Conservation (phyloP, 768 basidiomycete species). For the Omphalotus guepiniiformis region DNA sequence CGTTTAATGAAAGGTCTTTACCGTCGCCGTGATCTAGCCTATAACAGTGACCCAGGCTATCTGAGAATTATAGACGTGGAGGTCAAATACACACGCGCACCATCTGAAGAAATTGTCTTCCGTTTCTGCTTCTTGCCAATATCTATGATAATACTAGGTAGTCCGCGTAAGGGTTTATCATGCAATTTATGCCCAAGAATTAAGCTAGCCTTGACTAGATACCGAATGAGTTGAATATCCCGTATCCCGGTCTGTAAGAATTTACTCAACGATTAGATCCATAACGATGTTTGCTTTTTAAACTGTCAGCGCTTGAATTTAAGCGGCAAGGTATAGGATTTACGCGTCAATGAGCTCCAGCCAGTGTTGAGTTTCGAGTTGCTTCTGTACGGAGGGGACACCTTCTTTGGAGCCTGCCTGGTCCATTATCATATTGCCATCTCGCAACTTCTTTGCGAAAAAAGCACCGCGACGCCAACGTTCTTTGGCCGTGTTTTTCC, state of each 20-base stretch:
- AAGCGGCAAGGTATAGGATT: constrained; percentile 12
- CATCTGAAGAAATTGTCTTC: constrained; percentile 65
- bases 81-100: constrained; percentile 22
- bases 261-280: constrained; percentile 51
- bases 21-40: constrained; percentile 65
- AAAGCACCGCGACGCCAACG: constrained; percentile 47
- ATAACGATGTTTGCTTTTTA: constrained; percentile 52
- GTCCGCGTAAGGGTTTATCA: background rate
- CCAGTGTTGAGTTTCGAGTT: constrained; percentile 59
- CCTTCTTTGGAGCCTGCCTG: constrained; percentile 13
- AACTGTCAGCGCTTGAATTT: background rate
- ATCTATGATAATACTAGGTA: constrained; percentile 53
- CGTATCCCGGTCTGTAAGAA: background rate
- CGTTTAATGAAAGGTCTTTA: constrained; percentile 48
- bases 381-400: constrained; percentile 34
- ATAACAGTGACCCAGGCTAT: background rate
- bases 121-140: constrained; percentile 57
- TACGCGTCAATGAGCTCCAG: constrained; percentile 58
- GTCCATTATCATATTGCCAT: constrained; percentile 32
- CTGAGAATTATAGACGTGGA: background rate
- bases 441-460: constrained; percentile 37
- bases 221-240: background rate
- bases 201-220: constrained; percentile 39
- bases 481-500: constrained; percentile 39
- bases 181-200: background rate